These are phyloP conservation scores for Nephelium lappaceum DNA, from an alignment of 345 rosid genomes.

Conservation along the genomic window DNA sequence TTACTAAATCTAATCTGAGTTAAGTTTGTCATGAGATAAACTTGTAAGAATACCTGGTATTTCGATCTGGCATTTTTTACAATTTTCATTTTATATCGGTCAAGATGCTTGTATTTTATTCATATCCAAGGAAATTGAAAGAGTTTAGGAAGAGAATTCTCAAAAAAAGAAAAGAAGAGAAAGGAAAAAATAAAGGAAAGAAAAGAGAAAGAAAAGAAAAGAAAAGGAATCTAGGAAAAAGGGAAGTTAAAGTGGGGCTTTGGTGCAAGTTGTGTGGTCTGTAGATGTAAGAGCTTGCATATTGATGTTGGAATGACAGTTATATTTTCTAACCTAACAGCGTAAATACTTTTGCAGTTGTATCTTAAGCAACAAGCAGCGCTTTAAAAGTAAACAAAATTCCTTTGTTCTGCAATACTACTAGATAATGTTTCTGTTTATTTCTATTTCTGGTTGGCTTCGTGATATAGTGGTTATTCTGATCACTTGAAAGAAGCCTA, in stretches of 20 bases:
- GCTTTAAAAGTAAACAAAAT: background rate
- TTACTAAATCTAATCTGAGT: background rate
- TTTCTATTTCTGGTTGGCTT: background rate
- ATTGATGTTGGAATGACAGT: background rate
- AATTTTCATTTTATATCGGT: background rate
- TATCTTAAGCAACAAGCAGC: background rate
- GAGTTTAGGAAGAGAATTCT: background rate
- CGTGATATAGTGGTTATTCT: background rate
- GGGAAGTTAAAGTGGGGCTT: background rate
- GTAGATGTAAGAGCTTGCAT: background rate
- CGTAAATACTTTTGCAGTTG: slow-evolving; percentile 9
- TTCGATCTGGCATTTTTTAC: background rate
- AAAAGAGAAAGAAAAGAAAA: too few relatives aligned
- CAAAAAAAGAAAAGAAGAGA: too few relatives aligned
- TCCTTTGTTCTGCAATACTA: background rate
- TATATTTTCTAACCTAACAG: slow-evolving; percentile 3
- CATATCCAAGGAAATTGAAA: background rate
- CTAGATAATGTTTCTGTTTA: background rate
- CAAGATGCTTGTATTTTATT: background rate
- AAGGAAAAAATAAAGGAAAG: too few relatives aligned
- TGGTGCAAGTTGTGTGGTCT: background rate
- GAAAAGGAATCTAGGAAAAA: too few relatives aligned
- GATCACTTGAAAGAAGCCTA: background rate
- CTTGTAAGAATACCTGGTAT: background rate
- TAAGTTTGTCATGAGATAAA: background rate